Base-by-base conservation (phyloP, 2,329 filamentous ascomycete species). In the Apiospora arundinis region DNA sequence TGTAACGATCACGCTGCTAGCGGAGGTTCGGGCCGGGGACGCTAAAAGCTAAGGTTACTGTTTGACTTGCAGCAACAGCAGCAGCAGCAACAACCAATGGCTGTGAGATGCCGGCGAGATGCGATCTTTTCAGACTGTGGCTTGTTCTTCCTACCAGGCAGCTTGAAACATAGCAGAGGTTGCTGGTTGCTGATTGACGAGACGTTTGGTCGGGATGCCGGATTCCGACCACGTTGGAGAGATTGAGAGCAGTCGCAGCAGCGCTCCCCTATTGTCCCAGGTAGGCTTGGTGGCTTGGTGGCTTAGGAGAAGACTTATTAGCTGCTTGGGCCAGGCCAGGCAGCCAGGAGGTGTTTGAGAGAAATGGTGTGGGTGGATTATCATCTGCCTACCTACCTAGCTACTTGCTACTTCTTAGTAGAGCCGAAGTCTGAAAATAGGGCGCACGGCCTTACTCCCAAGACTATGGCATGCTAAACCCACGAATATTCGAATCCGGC, bases 171-270 rank as follows among this genome's bases (percentile, higher is more conserved):
- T 32, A 56, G 14, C 16, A 16, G 49, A 28, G 25, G 49, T 56
- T 56, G 49, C 18, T 60, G 52, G 37, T 63, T 63, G 49, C 16
- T 60, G 52, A 60, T 63, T 63, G 52, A 63, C 52, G 25, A 56
- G 49, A 56, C 25, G 49, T 56, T 32, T 56, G 49, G 49, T 32
- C 25, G 25, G 49, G 25, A 56, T 32, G 25, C 52, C 16, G 25
- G 28, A 21, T 56, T 56, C 52, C 52, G 28, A 37, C 52, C 16
- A 37, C 52, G 11, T 60, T 60, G 32, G 52, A 60, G 16, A 32
- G 32, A n/a, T n/a, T n/a, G 32, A 52, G 32, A 18, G 25, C 56
- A 40, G 56, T 63, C 32, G 32, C 56, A 63, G 56, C 56, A 63
- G 56, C 56, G 18, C 16, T 23, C 56, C 32, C 28, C 12, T 63